Evolutionary conservation across 129 eudicot genomes (phyloP).

Genomic region (Arctium lappa): DNA sequence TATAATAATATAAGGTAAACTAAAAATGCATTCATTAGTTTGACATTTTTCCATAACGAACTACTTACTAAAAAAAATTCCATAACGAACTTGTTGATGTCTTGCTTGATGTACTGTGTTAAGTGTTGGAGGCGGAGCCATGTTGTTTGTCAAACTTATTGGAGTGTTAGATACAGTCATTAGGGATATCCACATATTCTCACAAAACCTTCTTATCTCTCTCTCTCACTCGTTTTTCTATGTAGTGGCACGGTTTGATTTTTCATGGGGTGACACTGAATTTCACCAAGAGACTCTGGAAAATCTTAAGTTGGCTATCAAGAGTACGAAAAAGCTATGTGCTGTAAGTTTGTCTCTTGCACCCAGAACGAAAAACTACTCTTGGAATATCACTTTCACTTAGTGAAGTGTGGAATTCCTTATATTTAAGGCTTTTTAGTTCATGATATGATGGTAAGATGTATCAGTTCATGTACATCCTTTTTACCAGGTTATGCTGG

Average conservation of each 20-base stretch:
- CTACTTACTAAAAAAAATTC: background rate
- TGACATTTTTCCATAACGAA: background rate
- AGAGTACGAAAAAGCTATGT: slow-evolving; percentile 68
- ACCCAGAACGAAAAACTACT: background rate
- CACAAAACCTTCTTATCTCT: background rate
- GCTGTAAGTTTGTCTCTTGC: slow-evolving; percentile 53
- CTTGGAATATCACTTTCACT: background rate
- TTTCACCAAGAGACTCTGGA: slow-evolving; percentile 81
- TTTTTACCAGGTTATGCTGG: slow-evolving; percentile 68
- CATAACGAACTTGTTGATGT: background rate
- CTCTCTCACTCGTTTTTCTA: background rate
- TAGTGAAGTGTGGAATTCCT: background rate
- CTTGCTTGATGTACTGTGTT: background rate
- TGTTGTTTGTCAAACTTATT: background rate
- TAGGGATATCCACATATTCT: background rate
- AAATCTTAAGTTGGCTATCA: slow-evolving; percentile 63
- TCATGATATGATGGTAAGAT: background rate
- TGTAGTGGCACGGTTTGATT: slow-evolving; percentile 88
- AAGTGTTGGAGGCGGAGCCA: background rate
- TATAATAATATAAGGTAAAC: background rate
- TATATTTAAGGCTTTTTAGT: background rate
- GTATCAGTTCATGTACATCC: background rate
- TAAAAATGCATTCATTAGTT: slow-evolving; percentile 3
- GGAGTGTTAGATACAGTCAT: background rate
- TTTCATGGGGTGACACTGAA: slow-evolving; percentile 73